A percentile compares a stretch with the other conserved stretches of the same genome.
These are phyloP conservation scores for Neurospora sp. DNA, from an alignment of 495 filamentous ascomycete genomes.

Conservation along the genomic window DNA sequence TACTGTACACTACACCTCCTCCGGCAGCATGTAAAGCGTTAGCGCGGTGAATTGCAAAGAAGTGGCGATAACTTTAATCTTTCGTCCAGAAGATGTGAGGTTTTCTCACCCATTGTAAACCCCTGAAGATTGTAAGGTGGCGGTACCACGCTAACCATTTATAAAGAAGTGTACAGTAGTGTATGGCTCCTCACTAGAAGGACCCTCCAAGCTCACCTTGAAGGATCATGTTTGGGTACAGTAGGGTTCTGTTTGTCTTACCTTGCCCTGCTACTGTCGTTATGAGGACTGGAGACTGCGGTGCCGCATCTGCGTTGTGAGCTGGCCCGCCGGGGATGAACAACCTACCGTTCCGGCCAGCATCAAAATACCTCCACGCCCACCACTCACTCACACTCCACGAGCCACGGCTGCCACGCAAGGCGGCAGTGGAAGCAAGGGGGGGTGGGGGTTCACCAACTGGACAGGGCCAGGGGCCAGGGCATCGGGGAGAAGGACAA, in stretches of 20 bases:
- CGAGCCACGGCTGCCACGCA: background rate
- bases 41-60: too few relatives aligned
- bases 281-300: too few relatives aligned
- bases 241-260: background rate
- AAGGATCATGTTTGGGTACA: background rate
- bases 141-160: too few relatives aligned
- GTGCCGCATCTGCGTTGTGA: background rate
- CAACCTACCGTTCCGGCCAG: background rate
- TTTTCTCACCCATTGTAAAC: too few relatives aligned
- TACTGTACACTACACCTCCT: too few relatives aligned
- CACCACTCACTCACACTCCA: background rate
- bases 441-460: background rate
- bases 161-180: background rate
- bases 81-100: too few relatives aligned
- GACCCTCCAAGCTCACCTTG: background rate
- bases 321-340: background rate
- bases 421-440: background rate
- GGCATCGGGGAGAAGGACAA: background rate
- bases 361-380: too few relatives aligned
- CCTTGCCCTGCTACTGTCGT: background rate
- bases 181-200: background rate
- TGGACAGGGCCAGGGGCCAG: background rate
- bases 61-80: too few relatives aligned
- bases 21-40: too few relatives aligned
- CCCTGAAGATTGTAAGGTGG: too few relatives aligned